Evolutionary conservation across 2,329 filamentous ascomycete species (phyloP).

Genomic region (Sordariomycetes sp.): DNA sequence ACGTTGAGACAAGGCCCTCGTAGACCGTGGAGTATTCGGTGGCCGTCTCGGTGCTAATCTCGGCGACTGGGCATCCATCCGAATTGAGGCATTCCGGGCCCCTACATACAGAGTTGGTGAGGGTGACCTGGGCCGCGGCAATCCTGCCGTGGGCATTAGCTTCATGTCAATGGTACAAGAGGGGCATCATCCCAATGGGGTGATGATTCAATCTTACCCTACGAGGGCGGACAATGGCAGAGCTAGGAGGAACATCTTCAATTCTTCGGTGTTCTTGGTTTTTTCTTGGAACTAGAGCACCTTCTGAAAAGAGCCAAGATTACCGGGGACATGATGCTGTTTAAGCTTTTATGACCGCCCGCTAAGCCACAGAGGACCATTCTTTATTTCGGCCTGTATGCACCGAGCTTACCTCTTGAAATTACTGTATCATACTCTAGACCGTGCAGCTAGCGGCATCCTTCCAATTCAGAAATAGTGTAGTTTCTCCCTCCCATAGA

Average conservation of each 20-base stretch:
- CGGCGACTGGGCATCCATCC: neutral
- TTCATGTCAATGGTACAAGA: neutral
- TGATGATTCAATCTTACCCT: too few relatives aligned
- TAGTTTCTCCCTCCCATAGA: neutral
- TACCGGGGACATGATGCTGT: too few relatives aligned
- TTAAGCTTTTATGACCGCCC: too few relatives aligned
- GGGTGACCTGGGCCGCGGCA: neutral
- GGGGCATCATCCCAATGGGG: neutral
- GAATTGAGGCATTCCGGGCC: neutral
- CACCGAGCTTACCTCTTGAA: too few relatives aligned
- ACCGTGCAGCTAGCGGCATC: neutral
- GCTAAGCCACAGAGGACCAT: too few relatives aligned
- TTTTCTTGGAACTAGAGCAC: too few relatives aligned
- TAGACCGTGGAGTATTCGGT: neutral
- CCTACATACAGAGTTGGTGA: slow-evolving; percentile 2
- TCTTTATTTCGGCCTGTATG: too few relatives aligned
- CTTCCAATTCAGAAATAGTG: neutral
- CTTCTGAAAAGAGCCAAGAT: too few relatives aligned
- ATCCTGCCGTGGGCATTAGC: neutral
- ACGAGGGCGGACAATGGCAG: too few relatives aligned
- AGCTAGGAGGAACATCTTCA: too few relatives aligned
- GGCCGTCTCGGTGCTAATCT: neutral
- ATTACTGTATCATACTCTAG: neutral
- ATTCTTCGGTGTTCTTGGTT: too few relatives aligned
- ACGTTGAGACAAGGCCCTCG: neutral